A percentile compares a stretch with the other conserved stretches of the same genome.
phyloP scores from a whole-genome alignment of 192 early-diverging fungal species.

The Phlyctochytrium planicorne region DNA sequence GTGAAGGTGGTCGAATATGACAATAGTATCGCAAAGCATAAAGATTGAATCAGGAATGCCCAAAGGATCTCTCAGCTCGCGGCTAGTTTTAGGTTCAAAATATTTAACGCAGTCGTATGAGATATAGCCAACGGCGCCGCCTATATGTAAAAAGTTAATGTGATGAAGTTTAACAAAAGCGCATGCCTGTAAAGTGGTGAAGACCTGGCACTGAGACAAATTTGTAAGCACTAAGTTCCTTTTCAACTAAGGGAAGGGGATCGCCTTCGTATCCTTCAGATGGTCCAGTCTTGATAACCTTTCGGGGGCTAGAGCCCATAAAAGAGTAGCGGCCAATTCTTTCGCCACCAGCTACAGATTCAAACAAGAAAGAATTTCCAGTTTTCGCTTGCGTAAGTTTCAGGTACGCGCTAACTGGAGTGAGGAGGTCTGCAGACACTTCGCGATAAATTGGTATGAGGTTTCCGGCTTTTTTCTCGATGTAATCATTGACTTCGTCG shows the following conservation, averaged over 20 bases:
- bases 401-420: slow-evolving; percentile 95
- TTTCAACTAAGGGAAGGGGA: slow-evolving; percentile 80
- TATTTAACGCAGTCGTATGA: slow-evolving; percentile 96
- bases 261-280: slow-evolving; percentile 74
- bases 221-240: slow-evolving; percentile 74
- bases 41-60: slow-evolving; percentile 92
- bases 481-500: slow-evolving; percentile 23
- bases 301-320: slow-evolving; percentile 89
- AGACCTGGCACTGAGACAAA: slow-evolving; percentile 82
- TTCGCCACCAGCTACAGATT: slow-evolving; percentile 91
- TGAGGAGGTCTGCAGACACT: slow-evolving; percentile 88
- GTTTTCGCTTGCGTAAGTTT: slow-evolving; percentile 63
- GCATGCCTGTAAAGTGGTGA: slow-evolving; percentile 76
- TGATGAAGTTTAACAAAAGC: not conserved
- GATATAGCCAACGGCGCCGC: slow-evolving; percentile 97
- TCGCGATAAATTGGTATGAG: slow-evolving; percentile 81
- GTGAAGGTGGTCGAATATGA: slow-evolving; percentile 94
- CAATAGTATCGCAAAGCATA: slow-evolving; percentile 92
- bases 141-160: slow-evolving; percentile 34
- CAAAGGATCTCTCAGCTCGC: slow-evolving; percentile 78
- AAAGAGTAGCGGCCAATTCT: slow-evolving; percentile 96
- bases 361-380: slow-evolving; percentile 92
- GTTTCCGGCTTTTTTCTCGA: slow-evolving; percentile 3
- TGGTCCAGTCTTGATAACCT: slow-evolving; percentile 75
- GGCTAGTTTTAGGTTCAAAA: slow-evolving; percentile 92